phyloP scores from a whole-genome alignment of 306 rosid genomes.

The Quercus engelmannii region DNA sequence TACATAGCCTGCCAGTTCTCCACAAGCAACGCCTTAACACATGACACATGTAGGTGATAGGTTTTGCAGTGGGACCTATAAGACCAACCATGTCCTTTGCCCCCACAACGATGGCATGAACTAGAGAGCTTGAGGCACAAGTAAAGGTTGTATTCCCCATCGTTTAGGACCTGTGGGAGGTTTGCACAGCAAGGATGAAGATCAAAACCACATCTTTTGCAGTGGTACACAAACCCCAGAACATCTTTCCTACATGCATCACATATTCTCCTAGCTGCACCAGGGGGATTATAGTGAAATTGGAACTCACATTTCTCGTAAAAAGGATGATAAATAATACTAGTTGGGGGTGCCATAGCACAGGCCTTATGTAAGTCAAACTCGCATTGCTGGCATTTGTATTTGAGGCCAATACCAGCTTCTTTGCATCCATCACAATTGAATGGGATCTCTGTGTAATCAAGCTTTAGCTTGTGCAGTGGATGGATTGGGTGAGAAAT shows the following conservation, averaged over 20 bases:
- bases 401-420: conserved; percentile 52
- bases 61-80: conserved; percentile 43
- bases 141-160: conserved; percentile 37
- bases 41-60: conserved; percentile 48
- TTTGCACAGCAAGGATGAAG: conserved; percentile 59
- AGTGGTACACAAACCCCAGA: conserved; percentile 48
- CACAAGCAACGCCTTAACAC: conserved; percentile 53
- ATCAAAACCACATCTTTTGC: conserved; percentile 49
- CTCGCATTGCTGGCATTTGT: conserved; percentile 43
- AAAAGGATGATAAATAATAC: conserved; percentile 32
- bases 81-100: conserved; percentile 47
- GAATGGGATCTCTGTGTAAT: conserved; percentile 48
- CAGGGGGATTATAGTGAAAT: conserved; percentile 31
- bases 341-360: conserved; percentile 23
- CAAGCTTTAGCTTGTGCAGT: conserved; percentile 40
- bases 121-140: conserved; percentile 36
- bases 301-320: conserved; percentile 45
- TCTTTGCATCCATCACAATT: conserved; percentile 62
- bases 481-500: conserved; percentile 48
- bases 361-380: conserved; percentile 48
- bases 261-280: conserved; percentile 31
- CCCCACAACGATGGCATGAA: conserved; percentile 46
- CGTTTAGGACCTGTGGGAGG: conserved; percentile 50
- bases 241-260: conserved; percentile 45
- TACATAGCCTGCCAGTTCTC: conserved; percentile 55